Conservation (phyloP, 192 early-diverging fungal species). For the Entomortierella lignicola region DNA sequence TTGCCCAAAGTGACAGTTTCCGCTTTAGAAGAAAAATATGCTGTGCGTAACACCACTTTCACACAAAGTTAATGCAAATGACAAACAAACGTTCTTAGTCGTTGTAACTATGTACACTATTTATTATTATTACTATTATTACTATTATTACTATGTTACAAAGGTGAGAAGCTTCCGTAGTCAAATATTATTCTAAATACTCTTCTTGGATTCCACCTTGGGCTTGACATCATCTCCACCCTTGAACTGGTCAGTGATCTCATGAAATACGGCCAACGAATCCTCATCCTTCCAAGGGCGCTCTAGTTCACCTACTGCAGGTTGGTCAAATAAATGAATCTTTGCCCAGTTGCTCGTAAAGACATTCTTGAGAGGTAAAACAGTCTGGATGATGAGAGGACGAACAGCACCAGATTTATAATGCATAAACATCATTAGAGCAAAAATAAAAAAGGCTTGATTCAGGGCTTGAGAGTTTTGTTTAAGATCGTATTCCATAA, state of each 20-base stretch:
- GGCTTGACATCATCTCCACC: constrained; percentile 58
- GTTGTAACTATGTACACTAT: too few relatives aligned
- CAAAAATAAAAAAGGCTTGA: constrained; percentile 73
- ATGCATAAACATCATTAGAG: constrained; percentile 82
- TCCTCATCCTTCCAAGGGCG: constrained; percentile 86
- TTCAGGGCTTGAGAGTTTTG: constrained; percentile 76
- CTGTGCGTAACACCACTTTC: constrained; percentile 6
- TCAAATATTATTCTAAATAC: constrained; percentile 11
- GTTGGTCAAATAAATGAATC: constrained; percentile 80
- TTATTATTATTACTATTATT: background rate
- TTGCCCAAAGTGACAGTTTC: constrained; percentile 16
- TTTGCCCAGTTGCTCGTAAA: constrained; percentile 76
- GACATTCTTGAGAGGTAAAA: constrained; percentile 80
- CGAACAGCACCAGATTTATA: constrained; percentile 89
- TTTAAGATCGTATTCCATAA: constrained; percentile 79
- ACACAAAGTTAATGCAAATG: background rate
- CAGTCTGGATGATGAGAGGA: constrained; percentile 89
- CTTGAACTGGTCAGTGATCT: constrained; percentile 29
- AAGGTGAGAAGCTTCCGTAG: too few relatives aligned
- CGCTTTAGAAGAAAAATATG: background rate
- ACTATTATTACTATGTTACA: background rate
- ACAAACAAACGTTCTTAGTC: too few relatives aligned
- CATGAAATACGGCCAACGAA: constrained; percentile 72
- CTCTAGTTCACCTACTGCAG: constrained; percentile 79
- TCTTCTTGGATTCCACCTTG: constrained; percentile 42